Percentiles rank a stretch among this genome's conserved stretches.
Conservation (phyloP, 768 basidiomycete species). For the Agrocybe chaxingu region DNA sequence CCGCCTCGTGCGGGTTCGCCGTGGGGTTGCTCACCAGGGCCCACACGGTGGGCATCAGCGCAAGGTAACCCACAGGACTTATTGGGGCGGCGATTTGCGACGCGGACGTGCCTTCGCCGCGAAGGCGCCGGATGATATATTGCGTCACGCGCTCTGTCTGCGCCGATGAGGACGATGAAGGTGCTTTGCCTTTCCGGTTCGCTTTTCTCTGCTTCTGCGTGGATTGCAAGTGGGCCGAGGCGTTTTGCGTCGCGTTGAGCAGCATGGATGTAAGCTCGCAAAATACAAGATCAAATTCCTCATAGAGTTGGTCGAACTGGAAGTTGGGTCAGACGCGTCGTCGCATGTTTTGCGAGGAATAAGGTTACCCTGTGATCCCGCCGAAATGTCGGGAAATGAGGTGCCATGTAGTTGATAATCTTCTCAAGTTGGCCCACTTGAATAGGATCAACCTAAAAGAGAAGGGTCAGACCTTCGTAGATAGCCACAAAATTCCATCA, state of each 20-base stretch:
- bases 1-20: constrained; percentile 13
- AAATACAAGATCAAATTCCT: constrained; percentile 73
- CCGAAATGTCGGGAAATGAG: constrained; percentile 71
- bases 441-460: constrained; percentile 16
- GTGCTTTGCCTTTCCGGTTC: constrained; percentile 10
- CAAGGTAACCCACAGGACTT: constrained; percentile 53
- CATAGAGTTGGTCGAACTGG: constrained; percentile 63
- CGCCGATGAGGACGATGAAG: constrained; percentile 10
- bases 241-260: constrained; percentile 34
- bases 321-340: constrained; percentile 6
- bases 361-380: constrained; percentile 57
- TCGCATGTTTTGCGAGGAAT: not conserved
- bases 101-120: constrained; percentile 41
- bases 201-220: constrained; percentile 16
- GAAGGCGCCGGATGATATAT: constrained; percentile 59
- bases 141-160: constrained; percentile 53
- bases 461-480: constrained; percentile 2
- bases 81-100: constrained; percentile 50
- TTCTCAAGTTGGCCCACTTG: constrained; percentile 46
- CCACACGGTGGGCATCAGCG: constrained; percentile 79
- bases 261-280: constrained; percentile 74
- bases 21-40: constrained; percentile 54
- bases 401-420: constrained; percentile 69
- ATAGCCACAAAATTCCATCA: constrained; percentile 3
- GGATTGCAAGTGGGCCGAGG: constrained; percentile 9